A percentile compares a stretch with the other conserved stretches of the same genome.
These are phyloP conservation scores for Lepraria neglecta DNA, from an alignment of 495 filamentous ascomycete genomes.

Conservation along the genomic window DNA sequence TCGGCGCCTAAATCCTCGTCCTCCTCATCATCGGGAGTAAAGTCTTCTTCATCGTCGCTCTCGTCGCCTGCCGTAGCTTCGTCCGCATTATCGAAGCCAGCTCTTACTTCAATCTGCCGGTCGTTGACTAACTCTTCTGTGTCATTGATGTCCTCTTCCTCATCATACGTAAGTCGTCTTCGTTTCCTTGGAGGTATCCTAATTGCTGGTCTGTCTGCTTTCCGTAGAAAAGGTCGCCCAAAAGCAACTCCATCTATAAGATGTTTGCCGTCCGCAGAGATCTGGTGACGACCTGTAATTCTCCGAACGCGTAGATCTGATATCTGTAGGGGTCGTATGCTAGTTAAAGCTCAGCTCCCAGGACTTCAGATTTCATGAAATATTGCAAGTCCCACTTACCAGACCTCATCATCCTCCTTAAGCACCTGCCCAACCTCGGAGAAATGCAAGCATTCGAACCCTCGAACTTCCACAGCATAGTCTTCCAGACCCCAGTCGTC, in stretches of 20 bases:
- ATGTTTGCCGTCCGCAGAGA: constrained; percentile 71
- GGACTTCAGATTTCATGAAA: neutral
- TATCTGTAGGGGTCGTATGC: constrained; percentile 73
- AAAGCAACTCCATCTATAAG: constrained; percentile 87
- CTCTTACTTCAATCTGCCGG: constrained; percentile 23
- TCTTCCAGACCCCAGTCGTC: constrained; percentile 84
- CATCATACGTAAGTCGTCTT: constrained; percentile 45
- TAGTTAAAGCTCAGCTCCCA: constrained; percentile 32
- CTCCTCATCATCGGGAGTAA: constrained; percentile 36
- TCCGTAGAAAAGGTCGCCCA: constrained; percentile 62
- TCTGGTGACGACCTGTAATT: constrained; percentile 76
- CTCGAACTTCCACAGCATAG: constrained; percentile 77
- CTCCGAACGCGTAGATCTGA: constrained; percentile 68
- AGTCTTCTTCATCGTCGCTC: constrained; percentile 35
- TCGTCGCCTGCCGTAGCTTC: constrained; percentile 31
- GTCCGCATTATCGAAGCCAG: constrained; percentile 25
- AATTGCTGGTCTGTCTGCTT: constrained; percentile 57
- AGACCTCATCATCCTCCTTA: constrained; percentile 77
- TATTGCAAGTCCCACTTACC: constrained; percentile 46
- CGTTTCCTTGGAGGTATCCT: constrained; percentile 74
- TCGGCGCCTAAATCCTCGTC: constrained; percentile 40
- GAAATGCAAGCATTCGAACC: constrained; percentile 89
- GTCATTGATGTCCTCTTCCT: constrained; percentile 32
- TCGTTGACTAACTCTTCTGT: constrained; percentile 17
- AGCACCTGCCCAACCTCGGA: constrained; percentile 62